Evolutionary conservation across 2,329 filamentous ascomycete genomes (phyloP).

Genomic region (Phialophora tarda): DNA sequence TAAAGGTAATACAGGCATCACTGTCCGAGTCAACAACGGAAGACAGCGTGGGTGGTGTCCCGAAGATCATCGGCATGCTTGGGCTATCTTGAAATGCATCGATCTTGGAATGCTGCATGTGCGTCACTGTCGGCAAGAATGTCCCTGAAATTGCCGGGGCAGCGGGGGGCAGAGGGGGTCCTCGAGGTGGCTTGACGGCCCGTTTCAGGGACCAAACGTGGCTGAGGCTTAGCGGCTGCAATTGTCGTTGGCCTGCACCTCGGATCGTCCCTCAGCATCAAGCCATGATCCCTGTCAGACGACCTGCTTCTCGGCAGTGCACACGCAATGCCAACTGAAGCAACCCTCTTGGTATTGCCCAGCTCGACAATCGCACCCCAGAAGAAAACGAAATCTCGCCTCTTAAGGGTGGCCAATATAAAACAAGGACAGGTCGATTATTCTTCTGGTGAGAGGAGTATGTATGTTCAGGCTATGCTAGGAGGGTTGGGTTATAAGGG

Average conservation of each 20-base stretch:
- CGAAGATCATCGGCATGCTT: not conserved
- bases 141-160: not conserved
- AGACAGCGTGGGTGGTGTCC: not conserved
- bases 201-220: not conserved
- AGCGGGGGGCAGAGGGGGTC: not conserved
- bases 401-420: not conserved
- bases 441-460: constrained; percentile 33
- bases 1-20: not conserved
- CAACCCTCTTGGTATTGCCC: not conserved
- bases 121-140: not conserved
- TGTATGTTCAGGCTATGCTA: constrained; percentile 38
- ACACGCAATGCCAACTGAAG: constrained; percentile 2
- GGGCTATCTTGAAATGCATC: not conserved
- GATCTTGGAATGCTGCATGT: not conserved
- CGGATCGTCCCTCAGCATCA: constrained; percentile 16
- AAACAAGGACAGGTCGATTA: not conserved
- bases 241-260: constrained; percentile 4
- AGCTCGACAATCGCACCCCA: not conserved
- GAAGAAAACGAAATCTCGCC: not conserved
- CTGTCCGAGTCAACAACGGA: not conserved
- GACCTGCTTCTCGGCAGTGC: constrained; percentile 5
- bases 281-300: constrained; percentile 22
- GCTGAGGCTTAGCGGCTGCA: constrained; percentile 1
- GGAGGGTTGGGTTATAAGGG: not conserved
- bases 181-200: not conserved